Evolutionary conservation across 2,329 filamentous ascomycete species (phyloP), one percentile per base, ranked within the genome.

Genomic region (Stagonosporopsis vannaccii): DNA sequence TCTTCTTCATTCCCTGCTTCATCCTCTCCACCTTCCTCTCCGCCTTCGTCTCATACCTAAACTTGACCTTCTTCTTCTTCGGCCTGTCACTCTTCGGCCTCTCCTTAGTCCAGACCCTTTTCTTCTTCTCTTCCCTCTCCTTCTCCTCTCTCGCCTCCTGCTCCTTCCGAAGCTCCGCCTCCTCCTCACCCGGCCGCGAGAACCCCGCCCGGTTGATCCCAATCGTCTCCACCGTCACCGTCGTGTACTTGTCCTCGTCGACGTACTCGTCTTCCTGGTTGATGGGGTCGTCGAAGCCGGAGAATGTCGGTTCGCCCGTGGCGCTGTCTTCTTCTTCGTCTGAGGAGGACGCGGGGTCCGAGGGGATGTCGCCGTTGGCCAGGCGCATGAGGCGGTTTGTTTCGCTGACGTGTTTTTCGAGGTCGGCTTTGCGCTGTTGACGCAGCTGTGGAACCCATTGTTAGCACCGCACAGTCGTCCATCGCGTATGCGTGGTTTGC

Each of bases 231-330:
- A 99, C 88, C 0, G 91, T 97, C 23, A 99, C 95, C 0, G 92
- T 97, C 0, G 95, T 98, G 75, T 92, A 97, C 72, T 90, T 90
- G 75, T 97, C 94, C 75, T 98, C 95, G 75, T 99, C 95, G 63
- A 97, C 86, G 78, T 97, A 99, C 75, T 98, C 92, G 65, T 94
- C 92, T 74, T 97, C 90, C 65, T 91, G 87, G 72, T 96, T 88
- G 20, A 86, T 82, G 44, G 55, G 74, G 63, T 89, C 87, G 33
- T 59, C 55, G 46, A 66, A 65, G n/a, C 65, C 60, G n/a, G 43
- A 54, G 48, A 65, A 60, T 1, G 81, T 74, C 5, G 75, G 65
- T 43, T 76, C 77, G 11, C 57, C 41, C 51, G 68, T 17, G 6
- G 47, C 56, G 17, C 74, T 68, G 64, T 78, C 76, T 19, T 70